Conservation (phyloP, 73 alveolate species). For the Diophrys appendiculata region DNA sequence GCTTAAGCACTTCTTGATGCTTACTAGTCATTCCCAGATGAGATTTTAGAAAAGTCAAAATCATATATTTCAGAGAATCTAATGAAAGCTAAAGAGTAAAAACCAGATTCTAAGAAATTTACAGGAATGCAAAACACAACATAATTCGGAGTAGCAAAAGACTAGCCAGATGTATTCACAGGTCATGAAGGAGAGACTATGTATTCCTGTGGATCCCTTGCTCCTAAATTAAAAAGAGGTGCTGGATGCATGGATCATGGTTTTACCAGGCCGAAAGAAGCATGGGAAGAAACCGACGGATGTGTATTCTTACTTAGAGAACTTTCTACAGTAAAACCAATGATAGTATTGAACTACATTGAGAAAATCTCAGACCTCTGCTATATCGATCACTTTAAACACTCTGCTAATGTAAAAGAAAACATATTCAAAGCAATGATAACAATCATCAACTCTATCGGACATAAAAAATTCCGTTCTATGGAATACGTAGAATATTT, state of each 20-base stretch:
- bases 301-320: slow-evolving; percentile 51
- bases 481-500: slow-evolving; percentile 35
- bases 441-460: slow-evolving; percentile 19
- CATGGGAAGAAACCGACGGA: slow-evolving; percentile 66
- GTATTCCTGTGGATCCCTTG: slow-evolving; percentile 34
- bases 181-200: slow-evolving; percentile 4
- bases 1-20: slow-evolving; percentile 34
- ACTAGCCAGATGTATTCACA: background rate
- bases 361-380: slow-evolving; percentile 37
- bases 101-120: slow-evolving; percentile 8
- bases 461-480: slow-evolving; percentile 32
- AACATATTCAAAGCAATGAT: slow-evolving; percentile 24
- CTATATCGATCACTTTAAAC: slow-evolving; percentile 46
- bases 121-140: background rate
- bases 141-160: slow-evolving; percentile 16
- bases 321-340: slow-evolving; percentile 10
- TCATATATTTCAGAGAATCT: slow-evolving; percentile 24
- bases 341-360: background rate
- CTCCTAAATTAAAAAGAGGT: slow-evolving; percentile 35
- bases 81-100: slow-evolving; percentile 48
- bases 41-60: background rate
- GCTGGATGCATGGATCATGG: slow-evolving; percentile 52
- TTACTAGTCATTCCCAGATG: slow-evolving; percentile 6
- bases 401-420: slow-evolving; percentile 47
- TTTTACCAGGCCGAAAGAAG: slow-evolving; percentile 25